These are phyloP conservation scores for Cylindrotheca fusiformis DNA, from an alignment of 108 stramenopile species.

Conservation along the genomic window DNA sequence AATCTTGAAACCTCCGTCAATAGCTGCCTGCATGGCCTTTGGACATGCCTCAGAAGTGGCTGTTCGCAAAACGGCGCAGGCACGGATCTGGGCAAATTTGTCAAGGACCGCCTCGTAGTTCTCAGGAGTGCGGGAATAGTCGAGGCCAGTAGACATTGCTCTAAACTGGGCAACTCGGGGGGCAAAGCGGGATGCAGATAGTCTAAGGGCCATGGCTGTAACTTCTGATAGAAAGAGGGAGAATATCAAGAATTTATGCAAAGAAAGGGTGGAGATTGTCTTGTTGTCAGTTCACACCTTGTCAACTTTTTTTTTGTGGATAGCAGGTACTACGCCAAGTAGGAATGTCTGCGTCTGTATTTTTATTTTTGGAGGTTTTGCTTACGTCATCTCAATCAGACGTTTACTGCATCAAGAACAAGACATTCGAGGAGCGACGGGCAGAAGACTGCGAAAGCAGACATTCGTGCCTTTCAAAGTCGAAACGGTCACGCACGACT, in stretches of 20 bases:
- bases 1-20: conserved; percentile 88
- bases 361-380: too few relatives aligned
- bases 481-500: too few relatives aligned
- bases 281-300: too few relatives aligned
- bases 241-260: not conserved
- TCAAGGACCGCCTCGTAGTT: conserved; percentile 69
- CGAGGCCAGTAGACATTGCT: conserved; percentile 33
- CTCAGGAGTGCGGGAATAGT: conserved; percentile 54
- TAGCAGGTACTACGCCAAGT: too few relatives aligned
- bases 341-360: too few relatives aligned
- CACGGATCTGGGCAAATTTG: conserved; percentile 72
- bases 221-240: not conserved
- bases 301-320: too few relatives aligned
- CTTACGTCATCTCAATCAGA: too few relatives aligned
- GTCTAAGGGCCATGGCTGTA: conserved; percentile 40
- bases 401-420: too few relatives aligned
- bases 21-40: conserved; percentile 86
- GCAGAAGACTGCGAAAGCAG: too few relatives aligned
- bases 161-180: conserved; percentile 12
- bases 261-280: too few relatives aligned
- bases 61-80: conserved; percentile 84
- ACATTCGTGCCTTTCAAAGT: too few relatives aligned
- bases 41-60: conserved; percentile 80
- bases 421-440: too few relatives aligned
- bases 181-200: conserved; percentile 33